Conservation (phyloP, 2,329 filamentous ascomycete species). For the Fusarium napiforme region DNA sequence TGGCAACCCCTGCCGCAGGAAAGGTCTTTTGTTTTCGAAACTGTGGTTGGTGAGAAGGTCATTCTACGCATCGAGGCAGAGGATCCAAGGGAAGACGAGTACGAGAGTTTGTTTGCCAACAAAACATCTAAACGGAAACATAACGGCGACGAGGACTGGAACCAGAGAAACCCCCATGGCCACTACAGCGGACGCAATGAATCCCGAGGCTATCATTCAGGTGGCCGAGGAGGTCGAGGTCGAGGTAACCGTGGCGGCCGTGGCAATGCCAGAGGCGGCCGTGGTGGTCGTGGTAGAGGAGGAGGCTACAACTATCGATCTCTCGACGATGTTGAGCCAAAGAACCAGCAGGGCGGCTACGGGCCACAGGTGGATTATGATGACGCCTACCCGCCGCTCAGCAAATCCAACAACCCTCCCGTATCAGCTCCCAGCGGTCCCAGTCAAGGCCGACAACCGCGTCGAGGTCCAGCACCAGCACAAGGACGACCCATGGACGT, state of each 20-base stretch:
- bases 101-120: conserved; percentile 70
- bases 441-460: conserved; percentile 34
- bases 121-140: conserved; percentile 69
- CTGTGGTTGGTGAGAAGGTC: conserved; percentile 86
- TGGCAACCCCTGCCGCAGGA: conserved; percentile 83
- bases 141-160: conserved; percentile 60
- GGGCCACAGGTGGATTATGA: conserved; percentile 60
- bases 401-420: conserved; percentile 35
- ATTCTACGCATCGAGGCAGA: conserved; percentile 84
- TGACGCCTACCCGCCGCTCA: conserved; percentile 50
- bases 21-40: conserved; percentile 81
- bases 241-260: conserved; percentile 53
- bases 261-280: conserved; percentile 53
- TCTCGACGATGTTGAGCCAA: conserved; percentile 71
- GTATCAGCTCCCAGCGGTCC: conserved; percentile 38
- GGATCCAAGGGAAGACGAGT: conserved; percentile 68
- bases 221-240: conserved; percentile 55
- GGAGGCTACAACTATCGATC: conserved; percentile 70
- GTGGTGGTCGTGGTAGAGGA: conserved; percentile 58
- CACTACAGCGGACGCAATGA: conserved; percentile 54
- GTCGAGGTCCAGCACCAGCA: conserved; percentile 34
- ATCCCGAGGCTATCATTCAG: conserved; percentile 56
- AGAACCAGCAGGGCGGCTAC: conserved; percentile 57
- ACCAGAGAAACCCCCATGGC: conserved; percentile 48
- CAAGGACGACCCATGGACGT: conserved; percentile 43